A percentile compares a stretch with the other conserved stretches of the same genome.
Conservation (phyloP, 768 basidiomycete genomes). For the Rubroboletus pulcherrimus region DNA sequence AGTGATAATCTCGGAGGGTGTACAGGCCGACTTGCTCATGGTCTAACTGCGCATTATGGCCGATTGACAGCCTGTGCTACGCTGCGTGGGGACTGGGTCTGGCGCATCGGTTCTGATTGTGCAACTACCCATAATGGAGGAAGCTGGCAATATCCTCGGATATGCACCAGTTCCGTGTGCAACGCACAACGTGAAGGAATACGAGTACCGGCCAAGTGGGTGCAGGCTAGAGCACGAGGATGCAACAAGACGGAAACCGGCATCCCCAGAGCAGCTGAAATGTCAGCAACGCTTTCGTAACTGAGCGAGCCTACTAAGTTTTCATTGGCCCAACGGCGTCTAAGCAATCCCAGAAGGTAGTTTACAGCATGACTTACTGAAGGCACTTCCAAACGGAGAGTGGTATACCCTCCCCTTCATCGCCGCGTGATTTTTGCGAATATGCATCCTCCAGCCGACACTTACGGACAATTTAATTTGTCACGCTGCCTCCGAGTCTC, state of each 20-base stretch:
- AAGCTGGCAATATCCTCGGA: not conserved
- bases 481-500: no score
- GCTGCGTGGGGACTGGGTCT: not conserved
- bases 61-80: not conserved
- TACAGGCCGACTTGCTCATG: not conserved
- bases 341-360: not conserved
- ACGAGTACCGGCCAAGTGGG: not conserved
- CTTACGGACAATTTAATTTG: not conserved
- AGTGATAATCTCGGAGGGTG: not conserved
- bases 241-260: not conserved
- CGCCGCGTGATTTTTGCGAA: not conserved
- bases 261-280: not conserved
- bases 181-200: not conserved
- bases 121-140: not conserved
- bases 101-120: not conserved
- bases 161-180: not conserved
- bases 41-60: not conserved
- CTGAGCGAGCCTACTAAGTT: no score
- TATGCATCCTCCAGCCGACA: not conserved
- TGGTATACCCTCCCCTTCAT: not conserved
- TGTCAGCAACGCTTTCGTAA: not conserved
- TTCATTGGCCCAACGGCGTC: not conserved
- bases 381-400: not conserved
- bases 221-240: not conserved
- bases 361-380: not conserved